Percentiles rank a stretch among this genome's conserved stretches.
Evolutionary conservation across 1,284 basidiomycete genomes (phyloP).

Genomic region (Ustilago loliicola): DNA sequence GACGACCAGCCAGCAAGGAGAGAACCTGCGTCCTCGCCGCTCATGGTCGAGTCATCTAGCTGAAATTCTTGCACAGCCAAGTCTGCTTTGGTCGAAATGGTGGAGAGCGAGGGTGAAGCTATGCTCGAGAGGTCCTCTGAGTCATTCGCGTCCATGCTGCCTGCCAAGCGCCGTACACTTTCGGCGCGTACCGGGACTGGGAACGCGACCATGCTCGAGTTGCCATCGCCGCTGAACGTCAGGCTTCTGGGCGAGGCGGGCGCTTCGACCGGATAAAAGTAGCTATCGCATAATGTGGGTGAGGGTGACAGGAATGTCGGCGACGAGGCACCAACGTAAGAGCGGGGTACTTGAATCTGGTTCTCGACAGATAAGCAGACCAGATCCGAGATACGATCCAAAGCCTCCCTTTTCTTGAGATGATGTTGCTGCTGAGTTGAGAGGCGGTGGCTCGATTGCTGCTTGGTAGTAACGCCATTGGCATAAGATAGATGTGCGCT

Average conservation of each 20-base stretch:
- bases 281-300: conserved; percentile 19
- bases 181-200: not conserved
- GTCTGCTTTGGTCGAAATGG: conserved; percentile 16
- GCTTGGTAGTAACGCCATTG: not conserved
- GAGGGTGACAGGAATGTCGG: conserved; percentile 21
- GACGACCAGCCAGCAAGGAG: not conserved
- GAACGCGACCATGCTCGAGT: conserved; percentile 22
- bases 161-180: not conserved
- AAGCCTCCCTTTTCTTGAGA: conserved; percentile 27
- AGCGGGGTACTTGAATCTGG: conserved; percentile 12
- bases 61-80: not conserved
- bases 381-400: conserved; percentile 37
- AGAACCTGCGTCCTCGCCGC: not conserved
- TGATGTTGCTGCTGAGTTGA: conserved; percentile 17
- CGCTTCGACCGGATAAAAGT: conserved; percentile 29
- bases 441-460: conserved; percentile 13
- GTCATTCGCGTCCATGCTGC: not conserved
- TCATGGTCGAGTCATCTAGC: not conserved
- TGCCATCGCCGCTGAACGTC: conserved; percentile 2
- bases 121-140: not conserved
- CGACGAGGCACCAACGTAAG: conserved; percentile 15
- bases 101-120: conserved; percentile 21
- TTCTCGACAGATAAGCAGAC: conserved; percentile 35
- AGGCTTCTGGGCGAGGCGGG: conserved; percentile 23
- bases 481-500: not conserved